Conservation (phyloP, 768 basidiomycete genomes). For the Mycena crocata region DNA sequence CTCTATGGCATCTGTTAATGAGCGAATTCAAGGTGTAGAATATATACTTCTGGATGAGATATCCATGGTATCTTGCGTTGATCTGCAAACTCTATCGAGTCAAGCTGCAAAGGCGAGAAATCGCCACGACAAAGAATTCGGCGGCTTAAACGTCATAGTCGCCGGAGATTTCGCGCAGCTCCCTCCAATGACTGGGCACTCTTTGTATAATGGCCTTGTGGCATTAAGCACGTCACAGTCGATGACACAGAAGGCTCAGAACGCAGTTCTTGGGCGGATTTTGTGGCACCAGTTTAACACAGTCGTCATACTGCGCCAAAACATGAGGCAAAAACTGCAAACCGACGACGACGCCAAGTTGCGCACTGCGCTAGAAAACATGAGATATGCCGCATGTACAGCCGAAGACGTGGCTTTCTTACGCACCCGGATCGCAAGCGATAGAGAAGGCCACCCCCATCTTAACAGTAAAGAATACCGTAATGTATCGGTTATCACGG, state of each 20-base stretch:
- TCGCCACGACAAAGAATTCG: conserved; percentile 42
- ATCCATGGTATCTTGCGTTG: conserved; percentile 51
- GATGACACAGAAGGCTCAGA: conserved; percentile 42
- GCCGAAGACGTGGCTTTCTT: conserved; percentile 46
- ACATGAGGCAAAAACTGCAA: conserved; percentile 46
- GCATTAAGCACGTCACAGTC: neutral
- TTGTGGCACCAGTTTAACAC: conserved; percentile 49
- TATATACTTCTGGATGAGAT: conserved; percentile 57
- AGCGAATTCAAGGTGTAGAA: conserved; percentile 41
- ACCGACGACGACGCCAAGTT: conserved; percentile 41
- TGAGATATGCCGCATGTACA: conserved; percentile 49
- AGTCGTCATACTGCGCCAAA: conserved; percentile 47
- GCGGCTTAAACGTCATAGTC: conserved; percentile 51
- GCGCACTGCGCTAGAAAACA: no score
- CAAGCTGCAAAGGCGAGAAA: conserved; percentile 35
- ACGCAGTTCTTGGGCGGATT: conserved; percentile 28
- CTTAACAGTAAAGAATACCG: conserved; percentile 35
- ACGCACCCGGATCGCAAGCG: conserved; percentile 30
- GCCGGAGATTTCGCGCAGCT: conserved; percentile 58
- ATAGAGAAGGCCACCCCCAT: neutral
- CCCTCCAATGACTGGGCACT: conserved; percentile 38
- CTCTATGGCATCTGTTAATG: conserved; percentile 8
- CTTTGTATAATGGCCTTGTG: conserved; percentile 21
- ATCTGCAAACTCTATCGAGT: conserved; percentile 42
- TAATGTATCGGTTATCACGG: conserved; percentile 49